These are phyloP conservation scores for Oidiodendron maius DNA, from an alignment of 495 filamentous ascomycete species.

Conservation along the genomic window DNA sequence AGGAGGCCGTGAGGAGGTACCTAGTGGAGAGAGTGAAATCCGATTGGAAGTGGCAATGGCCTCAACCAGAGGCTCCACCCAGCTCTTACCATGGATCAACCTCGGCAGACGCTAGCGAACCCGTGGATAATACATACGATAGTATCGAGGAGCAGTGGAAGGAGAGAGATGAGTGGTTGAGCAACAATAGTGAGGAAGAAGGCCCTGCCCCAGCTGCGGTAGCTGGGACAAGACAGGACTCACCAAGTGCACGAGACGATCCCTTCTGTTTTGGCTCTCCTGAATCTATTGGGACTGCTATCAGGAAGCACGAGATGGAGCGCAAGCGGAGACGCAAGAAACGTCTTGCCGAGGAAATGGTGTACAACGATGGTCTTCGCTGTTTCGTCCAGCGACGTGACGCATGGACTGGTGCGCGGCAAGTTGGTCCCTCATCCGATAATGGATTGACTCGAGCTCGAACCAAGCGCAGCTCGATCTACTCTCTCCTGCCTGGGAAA, in stretches of 20 bases:
- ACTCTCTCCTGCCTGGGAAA: too few relatives aligned
- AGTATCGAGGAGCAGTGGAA: slow-evolving; percentile 14
- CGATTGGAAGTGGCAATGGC: slow-evolving; percentile 45
- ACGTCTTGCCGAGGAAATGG: slow-evolving; percentile 64
- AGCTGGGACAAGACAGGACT: not conserved
- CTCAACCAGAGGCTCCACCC: slow-evolving; percentile 4
- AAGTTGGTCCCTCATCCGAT: slow-evolving; percentile 5
- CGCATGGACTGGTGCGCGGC: slow-evolving; percentile 75
- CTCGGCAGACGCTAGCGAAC: too few relatives aligned
- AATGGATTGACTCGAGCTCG: not conserved
- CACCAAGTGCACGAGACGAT: not conserved
- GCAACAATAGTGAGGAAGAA: slow-evolving; percentile 14
- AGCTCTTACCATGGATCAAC: not conserved
- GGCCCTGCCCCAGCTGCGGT: not conserved
- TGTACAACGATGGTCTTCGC: slow-evolving; percentile 75
- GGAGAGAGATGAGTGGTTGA: slow-evolving; percentile 24
- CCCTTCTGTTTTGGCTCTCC: slow-evolving; percentile 62
- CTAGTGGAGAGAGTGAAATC: slow-evolving; percentile 48
- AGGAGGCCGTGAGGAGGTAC: slow-evolving; percentile 44
- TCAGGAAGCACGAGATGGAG: slow-evolving; percentile 33
- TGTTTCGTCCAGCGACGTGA: slow-evolving; percentile 71
- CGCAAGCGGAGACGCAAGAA: slow-evolving; percentile 54
- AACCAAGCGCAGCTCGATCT: not conserved
- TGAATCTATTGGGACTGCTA: slow-evolving; percentile 46
- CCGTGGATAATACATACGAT: not conserved